A percentile compares a stretch with the other conserved stretches of the same genome.
Conservation (phyloP, 2,329 filamentous ascomycete species). For the Huntiella decipiens region DNA sequence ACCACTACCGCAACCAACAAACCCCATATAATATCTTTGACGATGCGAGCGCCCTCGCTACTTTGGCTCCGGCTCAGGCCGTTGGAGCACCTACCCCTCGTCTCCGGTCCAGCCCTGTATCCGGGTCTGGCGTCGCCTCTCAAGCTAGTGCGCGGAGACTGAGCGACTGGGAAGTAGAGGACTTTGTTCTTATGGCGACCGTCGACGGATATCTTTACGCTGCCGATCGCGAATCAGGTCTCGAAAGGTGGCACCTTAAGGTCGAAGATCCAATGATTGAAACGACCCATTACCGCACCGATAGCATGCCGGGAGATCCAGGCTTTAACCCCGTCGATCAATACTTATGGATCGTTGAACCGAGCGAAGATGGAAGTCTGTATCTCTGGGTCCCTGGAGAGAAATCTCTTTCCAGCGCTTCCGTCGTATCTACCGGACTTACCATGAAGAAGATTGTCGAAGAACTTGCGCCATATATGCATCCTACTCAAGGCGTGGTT, state of each 20-base stretch:
- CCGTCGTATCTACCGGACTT: constrained; percentile 45
- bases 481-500: constrained; percentile 56
- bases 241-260: constrained; percentile 68
- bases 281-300: constrained; percentile 60
- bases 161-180: constrained; percentile 99
- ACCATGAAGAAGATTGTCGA: constrained; percentile 82
- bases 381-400: constrained; percentile 63
- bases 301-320: constrained; percentile 40
- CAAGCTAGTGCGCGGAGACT: constrained; percentile 88
- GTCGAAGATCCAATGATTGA: constrained; percentile 78
- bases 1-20: constrained; percentile 17
- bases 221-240: constrained; percentile 69
- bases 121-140: constrained; percentile 50
- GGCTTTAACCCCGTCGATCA: constrained; percentile 55
- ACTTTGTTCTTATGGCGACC: constrained; percentile 99
- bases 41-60: constrained; percentile 91
- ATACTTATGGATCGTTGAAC: constrained; percentile 90
- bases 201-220: constrained; percentile 94
- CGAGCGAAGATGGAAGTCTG: constrained; percentile 66
- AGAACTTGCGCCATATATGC: constrained; percentile 56
- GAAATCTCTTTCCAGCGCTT: constrained; percentile 13
- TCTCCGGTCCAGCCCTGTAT: constrained; percentile 34
- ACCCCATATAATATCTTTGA: constrained; percentile 24
- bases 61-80: constrained; percentile 90
- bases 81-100: constrained; percentile 80